A percentile compares a stretch with the other conserved stretches of the same genome.
These are phyloP conservation scores for Psophocarpus tetragonolobus DNA, from an alignment of 306 rosid species.

Conservation along the genomic window DNA sequence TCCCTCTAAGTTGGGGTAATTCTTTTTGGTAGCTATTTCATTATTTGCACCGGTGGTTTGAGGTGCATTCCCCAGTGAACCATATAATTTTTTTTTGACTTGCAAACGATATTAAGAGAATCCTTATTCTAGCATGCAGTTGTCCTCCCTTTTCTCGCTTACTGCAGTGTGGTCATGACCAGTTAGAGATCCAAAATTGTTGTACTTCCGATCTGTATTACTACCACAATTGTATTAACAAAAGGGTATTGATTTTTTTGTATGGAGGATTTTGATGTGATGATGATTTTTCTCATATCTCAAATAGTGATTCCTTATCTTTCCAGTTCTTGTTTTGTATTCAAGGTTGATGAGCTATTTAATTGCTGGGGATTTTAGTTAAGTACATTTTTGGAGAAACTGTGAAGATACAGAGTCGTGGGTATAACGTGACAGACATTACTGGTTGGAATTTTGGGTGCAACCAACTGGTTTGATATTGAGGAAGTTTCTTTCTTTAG, in stretches of 20 bases:
- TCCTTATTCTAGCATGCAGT: constrained; percentile 14
- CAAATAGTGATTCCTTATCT: not conserved
- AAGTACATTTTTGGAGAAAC: not conserved
- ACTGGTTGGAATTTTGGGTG: constrained; percentile 21
- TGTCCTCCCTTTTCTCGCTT: constrained; percentile 10
- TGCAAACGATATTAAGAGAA: constrained; percentile 5
- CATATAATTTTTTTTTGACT: constrained; percentile 26
- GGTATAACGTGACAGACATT: not conserved
- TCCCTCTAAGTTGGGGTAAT: constrained; percentile 9
- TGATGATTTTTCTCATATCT: not conserved
- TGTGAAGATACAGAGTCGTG: not conserved
- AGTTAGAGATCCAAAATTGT: constrained; percentile 4
- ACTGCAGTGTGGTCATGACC: constrained; percentile 16
- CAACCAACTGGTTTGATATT: constrained; percentile 19
- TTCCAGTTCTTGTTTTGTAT: constrained; percentile 1
- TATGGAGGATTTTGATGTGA: constrained; percentile 8
- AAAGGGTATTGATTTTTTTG: not conserved
- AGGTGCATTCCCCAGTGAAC: constrained; percentile 18
- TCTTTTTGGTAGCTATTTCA: constrained; percentile 29
- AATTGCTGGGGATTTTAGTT: not conserved
- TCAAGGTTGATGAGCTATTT: not conserved
- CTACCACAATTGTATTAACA: constrained; percentile 13
- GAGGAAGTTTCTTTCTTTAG: constrained; percentile 13
- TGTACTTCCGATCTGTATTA: constrained; percentile 5
- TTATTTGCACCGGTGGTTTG: constrained; percentile 16